phyloP scores from a whole-genome alignment of 805 yeast genomes.

The Ogataea ganodermae region DNA sequence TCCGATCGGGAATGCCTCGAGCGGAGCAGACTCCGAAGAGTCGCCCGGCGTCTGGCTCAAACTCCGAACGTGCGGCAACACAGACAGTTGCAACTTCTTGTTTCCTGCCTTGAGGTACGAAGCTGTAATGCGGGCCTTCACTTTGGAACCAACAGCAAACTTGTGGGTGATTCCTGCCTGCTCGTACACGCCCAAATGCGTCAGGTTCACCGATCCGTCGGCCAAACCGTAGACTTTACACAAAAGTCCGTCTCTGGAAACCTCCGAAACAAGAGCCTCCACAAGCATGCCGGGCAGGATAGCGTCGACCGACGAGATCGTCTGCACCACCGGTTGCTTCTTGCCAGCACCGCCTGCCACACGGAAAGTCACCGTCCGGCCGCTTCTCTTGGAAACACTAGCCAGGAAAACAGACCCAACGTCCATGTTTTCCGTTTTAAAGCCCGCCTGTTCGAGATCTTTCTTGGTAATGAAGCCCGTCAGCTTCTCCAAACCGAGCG shows the following conservation, averaged over 20 bases:
- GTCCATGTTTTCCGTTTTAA: conserved; percentile 38
- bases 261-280: conserved; percentile 67
- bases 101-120: conserved; percentile 48
- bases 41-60: conserved; percentile 25
- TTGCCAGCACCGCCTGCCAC: conserved; percentile 46
- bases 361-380: conserved; percentile 61
- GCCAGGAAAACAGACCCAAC: conserved; percentile 74
- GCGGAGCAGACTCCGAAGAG: conserved; percentile 38
- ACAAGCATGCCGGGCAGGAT: conserved; percentile 84
- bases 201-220: conserved; percentile 66
- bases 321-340: conserved; percentile 49
- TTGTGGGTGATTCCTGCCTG: conserved; percentile 54
- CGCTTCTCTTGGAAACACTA: conserved; percentile 51
- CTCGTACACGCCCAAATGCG: conserved; percentile 59
- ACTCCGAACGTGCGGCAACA: conserved; percentile 53
- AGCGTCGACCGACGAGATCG: conserved; percentile 75
- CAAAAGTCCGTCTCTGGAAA: conserved; percentile 61
- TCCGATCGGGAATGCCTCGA: conserved; percentile 81
- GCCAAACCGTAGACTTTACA: conserved; percentile 75
- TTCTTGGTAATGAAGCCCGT: conserved; percentile 78
- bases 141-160: conserved; percentile 64
- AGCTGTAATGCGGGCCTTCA: conserved; percentile 73
- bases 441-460: conserved; percentile 48
- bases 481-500: conserved; percentile 57
- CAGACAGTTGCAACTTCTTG: conserved; percentile 65